Base-by-base conservation (phyloP, 108 stramenopile genomes). In the Skeletonema potamos region DNA sequence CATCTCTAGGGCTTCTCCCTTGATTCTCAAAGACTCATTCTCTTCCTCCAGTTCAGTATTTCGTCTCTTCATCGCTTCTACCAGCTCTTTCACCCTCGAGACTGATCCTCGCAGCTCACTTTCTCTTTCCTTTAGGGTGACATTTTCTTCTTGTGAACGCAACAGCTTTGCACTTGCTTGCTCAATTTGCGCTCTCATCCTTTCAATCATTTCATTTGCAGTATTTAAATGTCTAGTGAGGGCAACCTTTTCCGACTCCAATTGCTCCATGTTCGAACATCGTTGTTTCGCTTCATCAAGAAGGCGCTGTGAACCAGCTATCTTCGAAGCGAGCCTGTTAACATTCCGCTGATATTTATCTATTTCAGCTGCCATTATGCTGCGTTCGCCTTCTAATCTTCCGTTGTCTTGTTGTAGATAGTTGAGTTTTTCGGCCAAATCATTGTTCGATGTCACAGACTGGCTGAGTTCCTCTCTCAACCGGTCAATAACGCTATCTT, bases 101-200 rank as follows among this genome's bases (percentile, higher is more conserved):
- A 68, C 18, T 8, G 75, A 63, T 24, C 39, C 39, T 6, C 28
- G 54, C 4, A 68, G 64, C 34, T 81, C 62, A 36, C 32, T 58
- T 33, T 51, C 48, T 51, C 48, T 51, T 5, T 51, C 48, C 48
- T 51, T 51, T 8, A 51, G 17, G 22, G 20, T 51, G 22, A 51
- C 4, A 51, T 81, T 70, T 54, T 66, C 71, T 46, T 68, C 48
- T 34, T 74, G 28, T 30, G 58, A 27, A 64, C 18, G 54, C 0
- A 18, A 54, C 29, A 72, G 54, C 70, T 72, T 72, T 44, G 64
- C 37, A 11, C 54, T 48, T 46, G 62, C 39, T 17, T 63, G 46
- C 18, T 62, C 51, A 72, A 81, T 17, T 80, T 85, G 37, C 75
- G 12, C 26, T 28, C 71, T 37, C 74, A 74, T 8, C 27, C 60